phyloP scores from a whole-genome alignment of 2,329 filamentous ascomycete genomes.

The Lachnellula arida region DNA sequence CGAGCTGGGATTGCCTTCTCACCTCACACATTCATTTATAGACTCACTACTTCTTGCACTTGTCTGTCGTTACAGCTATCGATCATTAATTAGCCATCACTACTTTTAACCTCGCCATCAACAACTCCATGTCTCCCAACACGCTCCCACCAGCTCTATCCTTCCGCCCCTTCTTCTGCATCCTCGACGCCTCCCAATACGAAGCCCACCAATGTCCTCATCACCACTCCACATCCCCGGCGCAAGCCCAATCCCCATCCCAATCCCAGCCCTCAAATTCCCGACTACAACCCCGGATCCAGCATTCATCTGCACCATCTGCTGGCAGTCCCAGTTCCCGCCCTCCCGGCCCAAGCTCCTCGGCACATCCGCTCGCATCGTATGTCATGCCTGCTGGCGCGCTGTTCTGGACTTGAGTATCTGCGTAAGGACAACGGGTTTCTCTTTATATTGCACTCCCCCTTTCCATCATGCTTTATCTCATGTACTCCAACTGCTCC shows the following conservation, averaged over 20 bases:
- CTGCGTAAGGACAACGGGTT: conserved; percentile 29
- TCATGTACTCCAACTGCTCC: too few relatives aligned
- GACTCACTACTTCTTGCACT: not conserved
- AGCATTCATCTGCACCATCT: conserved; percentile 52
- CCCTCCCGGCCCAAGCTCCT: conserved; percentile 36
- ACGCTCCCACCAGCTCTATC: conserved; percentile 1
- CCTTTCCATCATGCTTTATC: too few relatives aligned
- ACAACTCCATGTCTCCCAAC: conserved; percentile 3
- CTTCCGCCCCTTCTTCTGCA: conserved; percentile 2
- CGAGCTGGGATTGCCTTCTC: not conserved
- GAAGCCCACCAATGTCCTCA: not conserved
- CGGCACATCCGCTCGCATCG: conserved; percentile 44
- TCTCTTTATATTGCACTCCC: too few relatives aligned
- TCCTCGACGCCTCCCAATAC: not conserved
- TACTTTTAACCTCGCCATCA: not conserved
- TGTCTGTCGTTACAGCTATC: not conserved
- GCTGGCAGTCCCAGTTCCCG: conserved; percentile 40
- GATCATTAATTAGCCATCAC: not conserved
- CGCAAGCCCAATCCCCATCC: not conserved
- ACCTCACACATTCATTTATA: too few relatives aligned
- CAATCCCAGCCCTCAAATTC: not conserved
- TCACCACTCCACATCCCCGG: not conserved
- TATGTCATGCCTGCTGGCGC: conserved; percentile 44
- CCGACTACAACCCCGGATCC: conserved; percentile 6
- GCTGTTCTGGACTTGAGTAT: conserved; percentile 49